Conservation (phyloP, 176 grass and related monocot species). For the Oryza meridionalis region DNA sequence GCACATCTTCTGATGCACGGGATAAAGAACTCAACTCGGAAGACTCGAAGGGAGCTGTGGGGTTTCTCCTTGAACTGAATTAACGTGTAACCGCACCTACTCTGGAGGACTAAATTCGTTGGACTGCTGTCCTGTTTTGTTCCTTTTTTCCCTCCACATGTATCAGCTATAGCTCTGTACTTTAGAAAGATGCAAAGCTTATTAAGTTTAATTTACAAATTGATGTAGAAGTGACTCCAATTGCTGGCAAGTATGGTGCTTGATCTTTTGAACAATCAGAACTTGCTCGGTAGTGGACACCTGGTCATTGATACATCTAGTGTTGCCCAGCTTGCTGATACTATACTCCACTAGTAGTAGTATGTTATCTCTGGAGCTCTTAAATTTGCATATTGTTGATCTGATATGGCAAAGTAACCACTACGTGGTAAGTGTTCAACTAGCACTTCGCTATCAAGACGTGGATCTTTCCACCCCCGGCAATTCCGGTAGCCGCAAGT, state of each 20-base stretch:
- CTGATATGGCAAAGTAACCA: neutral
- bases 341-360: neutral
- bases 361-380: neutral
- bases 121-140: neutral
- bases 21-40: neutral
- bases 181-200: neutral
- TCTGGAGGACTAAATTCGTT: neutral
- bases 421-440: constrained; percentile 28
- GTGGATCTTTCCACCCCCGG: neutral
- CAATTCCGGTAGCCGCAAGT: neutral
- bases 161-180: neutral
- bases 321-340: neutral
- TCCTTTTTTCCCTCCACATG: neutral
- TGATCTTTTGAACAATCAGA: neutral
- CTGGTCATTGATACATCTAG: neutral
- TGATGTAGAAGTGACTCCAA: neutral
- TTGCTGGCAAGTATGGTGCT: neutral
- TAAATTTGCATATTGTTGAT: neutral
- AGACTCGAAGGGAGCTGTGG: neutral
- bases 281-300: neutral
- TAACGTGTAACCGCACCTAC: neutral
- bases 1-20: constrained; percentile 81
- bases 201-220: neutral
- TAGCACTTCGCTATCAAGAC: constrained; percentile 11
- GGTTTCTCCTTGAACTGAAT: neutral